Conservation (phyloP, 805 yeast genomes). For the Myxozyma sirexii region DNA sequence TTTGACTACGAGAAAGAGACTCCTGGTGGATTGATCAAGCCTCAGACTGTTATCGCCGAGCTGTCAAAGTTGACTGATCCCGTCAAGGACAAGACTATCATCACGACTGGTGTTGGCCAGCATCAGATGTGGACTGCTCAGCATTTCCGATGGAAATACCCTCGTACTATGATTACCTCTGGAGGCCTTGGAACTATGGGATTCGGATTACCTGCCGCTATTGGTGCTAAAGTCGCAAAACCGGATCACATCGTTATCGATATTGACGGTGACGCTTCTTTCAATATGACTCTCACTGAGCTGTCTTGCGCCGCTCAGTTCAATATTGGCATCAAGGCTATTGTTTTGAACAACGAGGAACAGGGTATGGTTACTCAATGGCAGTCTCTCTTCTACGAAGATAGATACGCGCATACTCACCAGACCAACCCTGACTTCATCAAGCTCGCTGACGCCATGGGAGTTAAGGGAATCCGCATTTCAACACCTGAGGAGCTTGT, state of each 20-base stretch:
- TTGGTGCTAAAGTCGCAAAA: slow-evolving; percentile 95
- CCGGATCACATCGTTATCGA: slow-evolving; percentile 96
- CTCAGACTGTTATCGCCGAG: slow-evolving; percentile 86
- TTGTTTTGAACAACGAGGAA: slow-evolving; percentile 93
- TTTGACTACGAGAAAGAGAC: slow-evolving; percentile 76
- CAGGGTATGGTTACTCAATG: slow-evolving; percentile 99
- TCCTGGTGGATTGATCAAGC: slow-evolving; percentile 63
- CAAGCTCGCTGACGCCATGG: slow-evolving; percentile 94
- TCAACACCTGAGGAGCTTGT: slow-evolving; percentile 66
- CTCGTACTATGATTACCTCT: slow-evolving; percentile 93
- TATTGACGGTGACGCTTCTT: slow-evolving; percentile 99
- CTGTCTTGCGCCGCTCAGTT: slow-evolving; percentile 94
- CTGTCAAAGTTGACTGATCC: slow-evolving; percentile 71
- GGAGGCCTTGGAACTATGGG: slow-evolving; percentile 99
- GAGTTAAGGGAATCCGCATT: slow-evolving; percentile 78
- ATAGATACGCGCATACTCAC: slow-evolving; percentile 97
- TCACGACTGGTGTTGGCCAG: slow-evolving; percentile 98
- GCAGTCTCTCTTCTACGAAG: slow-evolving; percentile 97
- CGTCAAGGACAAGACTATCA: slow-evolving; percentile 70
- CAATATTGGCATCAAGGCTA: slow-evolving; percentile 82
- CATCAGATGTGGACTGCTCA: slow-evolving; percentile 99
- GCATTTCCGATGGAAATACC: slow-evolving; percentile 90
- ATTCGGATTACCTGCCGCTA: slow-evolving; percentile 94
- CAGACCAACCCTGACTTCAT: slow-evolving; percentile 92
- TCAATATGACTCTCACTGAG: slow-evolving; percentile 95